phyloP scores from a whole-genome alignment of 2,329 filamentous ascomycete species.

The Colletotrichum eleusines region DNA sequence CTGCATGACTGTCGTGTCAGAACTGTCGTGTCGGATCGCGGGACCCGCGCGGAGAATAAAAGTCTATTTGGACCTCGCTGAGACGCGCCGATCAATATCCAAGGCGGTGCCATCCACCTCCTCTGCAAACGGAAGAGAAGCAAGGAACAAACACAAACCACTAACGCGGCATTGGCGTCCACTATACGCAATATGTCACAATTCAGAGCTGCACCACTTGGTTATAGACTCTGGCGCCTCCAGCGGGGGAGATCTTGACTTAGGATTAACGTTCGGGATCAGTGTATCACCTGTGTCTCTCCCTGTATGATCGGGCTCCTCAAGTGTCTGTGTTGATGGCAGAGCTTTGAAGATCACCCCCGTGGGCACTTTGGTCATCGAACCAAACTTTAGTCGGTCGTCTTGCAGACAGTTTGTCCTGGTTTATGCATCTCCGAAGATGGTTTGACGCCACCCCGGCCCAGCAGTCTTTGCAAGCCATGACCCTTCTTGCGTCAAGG shows the following conservation, averaged over 20 bases:
- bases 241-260: neutral
- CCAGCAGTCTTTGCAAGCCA: neutral
- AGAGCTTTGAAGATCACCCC: neutral
- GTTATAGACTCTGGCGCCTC: no score
- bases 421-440: neutral
- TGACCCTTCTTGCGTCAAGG: neutral
- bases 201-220: neutral
- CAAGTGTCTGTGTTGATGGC: neutral
- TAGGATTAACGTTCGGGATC: neutral
- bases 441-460: neutral
- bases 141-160: neutral
- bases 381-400: neutral
- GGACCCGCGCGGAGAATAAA: neutral
- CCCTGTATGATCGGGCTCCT: neutral
- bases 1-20: neutral
- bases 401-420: neutral
- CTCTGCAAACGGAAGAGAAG: neutral
- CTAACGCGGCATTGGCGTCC: neutral
- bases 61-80: neutral
- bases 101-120: neutral
- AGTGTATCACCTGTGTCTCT: neutral
- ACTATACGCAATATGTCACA: no score
- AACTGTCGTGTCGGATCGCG: neutral
- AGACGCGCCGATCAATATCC: neutral
- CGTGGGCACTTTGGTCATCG: neutral